Base-by-base conservation (phyloP, 805 yeast genomes). In the Torulaspora delbrueckii region DNA sequence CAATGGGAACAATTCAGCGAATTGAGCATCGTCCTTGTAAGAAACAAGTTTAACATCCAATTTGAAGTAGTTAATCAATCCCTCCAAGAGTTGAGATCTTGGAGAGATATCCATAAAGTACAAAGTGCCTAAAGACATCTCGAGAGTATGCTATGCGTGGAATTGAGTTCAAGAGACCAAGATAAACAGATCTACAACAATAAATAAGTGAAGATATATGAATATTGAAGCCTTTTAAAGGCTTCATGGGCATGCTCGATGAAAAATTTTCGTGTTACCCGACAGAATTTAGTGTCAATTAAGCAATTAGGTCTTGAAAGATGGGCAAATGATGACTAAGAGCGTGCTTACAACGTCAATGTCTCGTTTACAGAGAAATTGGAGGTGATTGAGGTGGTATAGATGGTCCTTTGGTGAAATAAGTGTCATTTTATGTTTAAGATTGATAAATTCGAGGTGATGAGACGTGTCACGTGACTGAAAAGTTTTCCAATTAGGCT, bases 61-160 rank as follows among this genome's bases (percentile, higher is more conserved):
- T 51, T 76, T 72, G 69, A 73, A 77, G 69, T 71, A 68, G 64
- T 79, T 75, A 69, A 80, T 70, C 53, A 85, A 66, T 51, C 77
- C 80, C 49, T 62, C 60, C 37, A 73, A 50, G 33, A 68, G 36
- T 12, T 22, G 13, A 32, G 50, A 40, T 59, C 69, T 64, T 48
- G 64, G 61, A 42, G 59, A 51, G 16, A 1, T 8, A 9, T 19
- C 37, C 18, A 64, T 48, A 43, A 62, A 69, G 70, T 71, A 83
- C 59, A 83, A 70, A 62, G 85, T 82, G 65, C 88, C 88, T 68
- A 74, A 77, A 47, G 88, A 77, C 89, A 83, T 83, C 56, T 47
- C 63, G 30, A 12, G 12, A 24, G 8, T 22, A n/a, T n/a, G 31
- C n/a, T 14, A 28, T 12, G 22, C 19, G 13, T n/a, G 22, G 27